Percentiles rank a stretch among this genome's conserved stretches.
These are phyloP conservation scores for Asclepias syriaca DNA, from an alignment of 257 asterid species.

Conservation along the genomic window DNA sequence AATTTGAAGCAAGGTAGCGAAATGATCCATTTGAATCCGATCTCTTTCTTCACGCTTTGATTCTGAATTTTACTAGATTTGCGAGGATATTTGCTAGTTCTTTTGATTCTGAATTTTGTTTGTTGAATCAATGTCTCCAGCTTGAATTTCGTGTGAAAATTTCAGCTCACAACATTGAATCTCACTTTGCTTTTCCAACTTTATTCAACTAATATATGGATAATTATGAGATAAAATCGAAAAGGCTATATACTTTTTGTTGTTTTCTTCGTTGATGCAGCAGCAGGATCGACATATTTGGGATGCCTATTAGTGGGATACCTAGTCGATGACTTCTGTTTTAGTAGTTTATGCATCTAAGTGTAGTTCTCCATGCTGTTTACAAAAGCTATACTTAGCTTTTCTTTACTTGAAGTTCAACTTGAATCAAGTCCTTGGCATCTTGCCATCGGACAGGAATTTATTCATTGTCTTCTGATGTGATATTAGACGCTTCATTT, in stretches of 20 bases:
- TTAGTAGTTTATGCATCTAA: not conserved
- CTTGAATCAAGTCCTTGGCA: not conserved
- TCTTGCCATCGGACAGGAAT: not conserved
- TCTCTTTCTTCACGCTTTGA: not conserved
- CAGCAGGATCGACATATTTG: not conserved
- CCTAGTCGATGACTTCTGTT: not conserved
- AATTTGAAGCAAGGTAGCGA: not conserved
- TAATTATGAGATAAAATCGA: not conserved
- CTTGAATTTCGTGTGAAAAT: not conserved
- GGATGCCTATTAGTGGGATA: not conserved
- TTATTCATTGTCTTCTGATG: not conserved
- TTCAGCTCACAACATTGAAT: not conserved
- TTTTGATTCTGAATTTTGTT: not conserved
- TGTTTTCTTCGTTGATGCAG: not conserved
- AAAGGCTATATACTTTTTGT: not conserved
- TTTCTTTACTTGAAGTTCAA: not conserved
- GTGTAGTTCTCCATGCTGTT: not conserved
- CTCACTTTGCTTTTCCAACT: not conserved
- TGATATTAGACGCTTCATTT: not conserved
- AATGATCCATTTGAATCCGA: not conserved
- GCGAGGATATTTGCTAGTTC: not conserved
- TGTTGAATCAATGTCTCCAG: not conserved
- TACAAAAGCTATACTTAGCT: not conserved
- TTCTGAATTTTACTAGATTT: not conserved
- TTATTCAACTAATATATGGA: not conserved